Conservation (phyloP, 495 filamentous ascomycete genomes). For the Penicillium daleae region DNA sequence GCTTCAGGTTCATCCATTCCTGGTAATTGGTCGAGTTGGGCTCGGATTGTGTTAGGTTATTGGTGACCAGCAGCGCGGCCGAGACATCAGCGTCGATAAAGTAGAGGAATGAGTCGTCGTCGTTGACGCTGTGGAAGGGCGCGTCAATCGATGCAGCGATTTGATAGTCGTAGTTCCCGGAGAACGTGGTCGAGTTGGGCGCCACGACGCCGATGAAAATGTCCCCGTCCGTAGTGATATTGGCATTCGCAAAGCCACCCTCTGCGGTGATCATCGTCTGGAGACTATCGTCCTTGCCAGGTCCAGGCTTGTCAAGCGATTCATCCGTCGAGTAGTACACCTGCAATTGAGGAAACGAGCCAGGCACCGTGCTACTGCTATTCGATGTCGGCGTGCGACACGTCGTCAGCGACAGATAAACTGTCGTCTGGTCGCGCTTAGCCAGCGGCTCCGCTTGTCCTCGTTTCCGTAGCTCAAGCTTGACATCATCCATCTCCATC, state of each 20-base stretch:
- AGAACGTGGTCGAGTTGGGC: conserved; percentile 59
- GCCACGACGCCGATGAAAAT: conserved; percentile 78
- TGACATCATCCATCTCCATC: conserved; percentile 14
- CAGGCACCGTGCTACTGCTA: conserved; percentile 26
- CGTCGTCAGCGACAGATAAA: conserved; percentile 82
- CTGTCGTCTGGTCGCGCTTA: conserved; percentile 47
- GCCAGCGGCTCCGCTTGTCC: conserved; percentile 4
- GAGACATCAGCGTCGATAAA: conserved; percentile 80
- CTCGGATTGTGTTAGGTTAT: conserved; percentile 61
- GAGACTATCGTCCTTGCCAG: conserved; percentile 44
- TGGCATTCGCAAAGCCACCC: conserved; percentile 59
- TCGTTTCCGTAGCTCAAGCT: conserved; percentile 32
- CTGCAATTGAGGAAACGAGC: conserved; percentile 67
- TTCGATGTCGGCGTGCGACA: conserved; percentile 70
- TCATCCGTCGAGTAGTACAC: conserved; percentile 74
- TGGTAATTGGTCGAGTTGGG: conserved; percentile 44
- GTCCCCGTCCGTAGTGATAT: conserved; percentile 51
- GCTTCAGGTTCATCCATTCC: conserved; percentile 58
- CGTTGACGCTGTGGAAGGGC: conserved; percentile 65
- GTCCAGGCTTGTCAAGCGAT: conserved; percentile 70
- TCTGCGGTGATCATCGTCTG: conserved; percentile 51
- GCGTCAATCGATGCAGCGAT: conserved; percentile 81
- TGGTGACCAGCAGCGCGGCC: conserved; percentile 77
- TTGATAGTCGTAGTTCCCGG: conserved; percentile 71
- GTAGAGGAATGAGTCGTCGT: conserved; percentile 55